These are phyloP conservation scores for Parascedosporium putredinis DNA, from an alignment of 2,329 filamentous ascomycete species.

Conservation along the genomic window DNA sequence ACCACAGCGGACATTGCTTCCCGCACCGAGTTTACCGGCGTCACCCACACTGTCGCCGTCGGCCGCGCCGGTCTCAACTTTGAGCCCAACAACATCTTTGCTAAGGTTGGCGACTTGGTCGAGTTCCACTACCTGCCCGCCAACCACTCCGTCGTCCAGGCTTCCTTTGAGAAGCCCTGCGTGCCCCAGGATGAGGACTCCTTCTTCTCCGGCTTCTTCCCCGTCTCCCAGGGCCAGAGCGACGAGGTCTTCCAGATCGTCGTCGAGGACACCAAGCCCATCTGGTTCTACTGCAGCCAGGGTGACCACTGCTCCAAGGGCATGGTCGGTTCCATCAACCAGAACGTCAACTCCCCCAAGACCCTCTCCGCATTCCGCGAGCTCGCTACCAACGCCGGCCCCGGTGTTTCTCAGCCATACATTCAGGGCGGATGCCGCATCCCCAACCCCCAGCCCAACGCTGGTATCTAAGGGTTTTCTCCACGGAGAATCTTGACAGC, in stretches of 20 bases:
- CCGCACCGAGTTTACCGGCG: slow-evolving; percentile 25
- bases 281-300: slow-evolving; percentile 54
- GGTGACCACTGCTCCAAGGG: slow-evolving; percentile 35
- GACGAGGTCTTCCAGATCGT: slow-evolving; percentile 13
- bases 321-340: slow-evolving; percentile 41
- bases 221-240: slow-evolving; percentile 12
- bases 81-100: slow-evolving; percentile 37
- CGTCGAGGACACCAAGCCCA: slow-evolving; percentile 34
- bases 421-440: slow-evolving; percentile 26
- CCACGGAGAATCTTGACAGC: not conserved
- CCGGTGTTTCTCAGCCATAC: slow-evolving; percentile 20
- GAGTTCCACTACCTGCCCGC: slow-evolving; percentile 44
- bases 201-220: slow-evolving; percentile 38
- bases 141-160: slow-evolving; percentile 39
- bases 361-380: slow-evolving; percentile 27
- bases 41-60: slow-evolving; percentile 35
- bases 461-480: slow-evolving; percentile 20
- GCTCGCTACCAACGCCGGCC: slow-evolving; percentile 17
- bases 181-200: slow-evolving; percentile 25
- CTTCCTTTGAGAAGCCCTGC: slow-evolving; percentile 32
- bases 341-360: slow-evolving; percentile 28
- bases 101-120: slow-evolving; percentile 36
- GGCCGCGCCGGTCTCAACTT: slow-evolving; percentile 36
- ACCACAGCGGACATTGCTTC: slow-evolving; percentile 18
- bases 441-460: slow-evolving; percentile 30